Evolutionary conservation across 257 asterid genomes (phyloP).

Genomic region (Salvia rosmarinus): DNA sequence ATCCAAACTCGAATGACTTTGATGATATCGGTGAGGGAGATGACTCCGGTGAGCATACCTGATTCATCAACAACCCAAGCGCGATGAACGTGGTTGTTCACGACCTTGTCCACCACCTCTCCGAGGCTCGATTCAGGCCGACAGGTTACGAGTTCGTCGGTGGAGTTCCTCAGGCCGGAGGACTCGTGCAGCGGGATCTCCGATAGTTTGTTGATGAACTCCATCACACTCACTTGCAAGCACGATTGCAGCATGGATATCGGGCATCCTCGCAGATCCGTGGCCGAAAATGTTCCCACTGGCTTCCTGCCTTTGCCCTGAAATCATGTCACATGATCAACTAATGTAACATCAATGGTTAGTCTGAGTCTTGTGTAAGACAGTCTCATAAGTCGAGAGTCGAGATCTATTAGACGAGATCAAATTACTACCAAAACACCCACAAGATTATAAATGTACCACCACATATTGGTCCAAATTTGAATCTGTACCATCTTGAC

Average conservation of each 20-base stretch:
- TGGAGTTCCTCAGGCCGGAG: conserved; percentile 55
- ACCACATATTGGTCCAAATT: too few relatives aligned
- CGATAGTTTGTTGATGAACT: conserved; percentile 56
- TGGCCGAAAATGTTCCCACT: conserved; percentile 80
- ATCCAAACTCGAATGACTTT: conserved; percentile 59
- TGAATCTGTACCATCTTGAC: too few relatives aligned
- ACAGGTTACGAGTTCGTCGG: conserved; percentile 58
- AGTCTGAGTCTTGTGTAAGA: too few relatives aligned
- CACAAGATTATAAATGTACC: too few relatives aligned
- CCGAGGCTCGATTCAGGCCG: conserved; percentile 48
- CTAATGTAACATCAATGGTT: not conserved
- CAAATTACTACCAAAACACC: too few relatives aligned
- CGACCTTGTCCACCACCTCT: conserved; percentile 73
- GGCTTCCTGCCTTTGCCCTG: conserved; percentile 72
- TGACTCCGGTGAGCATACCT: conserved; percentile 63
- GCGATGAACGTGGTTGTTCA: conserved; percentile 67
- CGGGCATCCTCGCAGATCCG: conserved; percentile 77
- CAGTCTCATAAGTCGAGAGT: too few relatives aligned
- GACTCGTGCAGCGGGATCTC: conserved; percentile 49
- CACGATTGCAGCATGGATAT: conserved; percentile 52
- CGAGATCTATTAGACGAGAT: too few relatives aligned
- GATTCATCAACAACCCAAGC: conserved; percentile 68
- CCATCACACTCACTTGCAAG: conserved; percentile 49
- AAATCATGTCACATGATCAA: not conserved
- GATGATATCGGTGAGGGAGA: conserved; percentile 71